phyloP scores from a whole-genome alignment of 2,329 filamentous ascomycete genomes.

The Stagonosporopsis chrysanthemi region DNA sequence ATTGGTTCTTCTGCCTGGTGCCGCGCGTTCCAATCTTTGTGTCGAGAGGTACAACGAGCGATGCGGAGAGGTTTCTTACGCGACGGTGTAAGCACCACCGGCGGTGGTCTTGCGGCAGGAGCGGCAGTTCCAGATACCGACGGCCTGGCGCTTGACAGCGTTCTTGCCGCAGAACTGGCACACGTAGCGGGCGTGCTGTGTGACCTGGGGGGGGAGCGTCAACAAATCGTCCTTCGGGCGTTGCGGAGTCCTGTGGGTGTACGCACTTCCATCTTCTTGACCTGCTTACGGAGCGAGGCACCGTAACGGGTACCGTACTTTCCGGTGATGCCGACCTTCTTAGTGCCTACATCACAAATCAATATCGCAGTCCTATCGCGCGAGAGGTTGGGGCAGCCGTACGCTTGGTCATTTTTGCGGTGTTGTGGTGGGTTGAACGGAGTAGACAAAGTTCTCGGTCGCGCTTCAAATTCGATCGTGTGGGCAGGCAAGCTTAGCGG shows the following conservation, averaged over 20 bases:
- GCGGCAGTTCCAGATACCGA: conserved; percentile 97
- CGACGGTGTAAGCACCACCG: conserved; percentile 92
- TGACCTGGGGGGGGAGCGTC: conserved; percentile 63
- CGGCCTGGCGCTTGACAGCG: conserved; percentile 85
- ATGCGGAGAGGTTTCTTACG: conserved; percentile 68
- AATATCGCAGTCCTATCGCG: conserved; percentile 22
- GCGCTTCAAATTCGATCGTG: conserved; percentile 18
- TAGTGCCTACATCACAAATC: conserved; percentile 39
- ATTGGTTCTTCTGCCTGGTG: conserved; percentile 6
- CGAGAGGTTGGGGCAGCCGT: conserved; percentile 27
- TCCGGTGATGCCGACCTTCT: conserved; percentile 94
- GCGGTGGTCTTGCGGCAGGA: conserved; percentile 93
- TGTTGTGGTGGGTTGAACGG: conserved; percentile 32
- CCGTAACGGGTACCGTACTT: conserved; percentile 97
- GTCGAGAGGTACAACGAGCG: background rate
- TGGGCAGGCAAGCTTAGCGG: conserved; percentile 19
- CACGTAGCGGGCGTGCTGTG: conserved; percentile 93
- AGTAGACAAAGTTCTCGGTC: conserved; percentile 26
- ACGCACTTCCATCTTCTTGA: conserved; percentile 93
- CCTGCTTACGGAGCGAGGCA: conserved; percentile 98
- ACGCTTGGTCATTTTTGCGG: conserved; percentile 64
- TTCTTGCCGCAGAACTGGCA: conserved; percentile 96
- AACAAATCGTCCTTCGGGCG: conserved; percentile 26
- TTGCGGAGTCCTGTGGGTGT: conserved; percentile 17
- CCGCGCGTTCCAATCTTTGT: background rate